Base-by-base conservation (phyloP, 140 eudicot species). In the Senecio squalidus region DNA sequence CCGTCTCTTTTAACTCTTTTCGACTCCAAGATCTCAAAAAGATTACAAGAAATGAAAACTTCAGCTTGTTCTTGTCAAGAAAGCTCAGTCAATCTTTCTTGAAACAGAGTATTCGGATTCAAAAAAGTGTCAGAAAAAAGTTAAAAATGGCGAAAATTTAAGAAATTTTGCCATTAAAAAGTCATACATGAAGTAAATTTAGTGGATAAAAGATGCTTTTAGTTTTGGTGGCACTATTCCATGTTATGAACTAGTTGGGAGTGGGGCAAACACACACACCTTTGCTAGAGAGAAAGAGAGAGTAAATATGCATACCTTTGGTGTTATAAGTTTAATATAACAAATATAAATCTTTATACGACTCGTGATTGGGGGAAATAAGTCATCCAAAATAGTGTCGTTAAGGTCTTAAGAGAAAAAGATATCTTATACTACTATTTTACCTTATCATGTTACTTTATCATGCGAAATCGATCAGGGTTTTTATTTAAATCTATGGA, bases 241-340 rank as follows among this genome's bases (percentile, higher is more conserved):
- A 76, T 60, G 41, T 60, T 66, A 34, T 71, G 75, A 72, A 67
- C 73, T 77, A 55, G 73, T 67, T 31, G 69, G 55, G 71, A 53
- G 75, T 67, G 82, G 82, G 82, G 58, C 69, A 71, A 77, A 47
- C 72, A 77, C 78, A 77, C 78, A 72, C 56, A 67, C 78, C 78
- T 77, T 77, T 72, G 77, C 62, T 72, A 50, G 72, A 46, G 80
- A 74, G 74, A 60, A 48, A 63, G 58, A 73, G 38, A 61, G 67
- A 55, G 41, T n/a, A 56, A 61, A 60, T 9, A 59, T 31, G 74
- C 54, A 47, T 36, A 51, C 75, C 68, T 48, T 24, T 34, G n/a
- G n/a, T n/a, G n/a, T n/a, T n/a, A n/a, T n/a, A 15, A 34, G 20
- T 25, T 59, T 50, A 47, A n/a, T 43, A 28, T 3, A 43, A 16